These are phyloP conservation scores for Trametes versicolor DNA, from an alignment of 1,284 basidiomycete genomes.

Conservation along the genomic window DNA sequence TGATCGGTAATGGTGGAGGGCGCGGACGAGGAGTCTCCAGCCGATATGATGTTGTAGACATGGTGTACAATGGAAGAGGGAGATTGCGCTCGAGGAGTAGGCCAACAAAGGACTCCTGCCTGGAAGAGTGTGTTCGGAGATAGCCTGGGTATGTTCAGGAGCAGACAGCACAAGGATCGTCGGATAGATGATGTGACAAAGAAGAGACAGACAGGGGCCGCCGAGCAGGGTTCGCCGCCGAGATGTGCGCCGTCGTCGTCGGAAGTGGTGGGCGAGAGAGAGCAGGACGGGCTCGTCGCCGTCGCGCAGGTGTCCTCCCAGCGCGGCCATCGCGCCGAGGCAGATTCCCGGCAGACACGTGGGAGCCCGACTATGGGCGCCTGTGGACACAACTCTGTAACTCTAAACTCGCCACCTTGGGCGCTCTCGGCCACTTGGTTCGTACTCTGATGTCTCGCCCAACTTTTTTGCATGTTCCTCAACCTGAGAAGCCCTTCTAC, in stretches of 20 bases:
- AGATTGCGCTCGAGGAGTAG: constrained; percentile 16
- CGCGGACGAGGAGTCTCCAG: constrained; percentile 70
- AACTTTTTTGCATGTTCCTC: neutral
- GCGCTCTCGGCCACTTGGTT: constrained; percentile 4
- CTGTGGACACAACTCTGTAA: constrained; percentile 24
- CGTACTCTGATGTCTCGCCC: neutral
- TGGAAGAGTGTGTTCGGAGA: constrained; percentile 27
- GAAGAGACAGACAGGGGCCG: constrained; percentile 3
- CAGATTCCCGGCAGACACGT: constrained; percentile 28
- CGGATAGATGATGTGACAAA: constrained; percentile 24
- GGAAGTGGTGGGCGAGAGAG: constrained; percentile 17
- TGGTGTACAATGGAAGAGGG: constrained; percentile 40
- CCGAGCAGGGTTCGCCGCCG: constrained; percentile 21
- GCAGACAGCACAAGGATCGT: constrained; percentile 31
- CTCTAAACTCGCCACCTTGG: constrained; percentile 11
- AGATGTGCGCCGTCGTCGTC: constrained; percentile 23
- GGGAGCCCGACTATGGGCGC: constrained; percentile 23
- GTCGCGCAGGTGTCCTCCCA: constrained; percentile 27
- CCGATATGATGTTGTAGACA: constrained; percentile 70
- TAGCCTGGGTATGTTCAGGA: constrained; percentile 27
- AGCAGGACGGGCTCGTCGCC: constrained; percentile 8
- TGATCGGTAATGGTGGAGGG: constrained; percentile 70
- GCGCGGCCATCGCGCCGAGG: constrained; percentile 35
- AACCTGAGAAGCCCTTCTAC: neutral
- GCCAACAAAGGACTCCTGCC: constrained; percentile 30